phyloP scores from a whole-genome alignment of 495 filamentous ascomycete species.

The Sordaria brevicollis region DNA sequence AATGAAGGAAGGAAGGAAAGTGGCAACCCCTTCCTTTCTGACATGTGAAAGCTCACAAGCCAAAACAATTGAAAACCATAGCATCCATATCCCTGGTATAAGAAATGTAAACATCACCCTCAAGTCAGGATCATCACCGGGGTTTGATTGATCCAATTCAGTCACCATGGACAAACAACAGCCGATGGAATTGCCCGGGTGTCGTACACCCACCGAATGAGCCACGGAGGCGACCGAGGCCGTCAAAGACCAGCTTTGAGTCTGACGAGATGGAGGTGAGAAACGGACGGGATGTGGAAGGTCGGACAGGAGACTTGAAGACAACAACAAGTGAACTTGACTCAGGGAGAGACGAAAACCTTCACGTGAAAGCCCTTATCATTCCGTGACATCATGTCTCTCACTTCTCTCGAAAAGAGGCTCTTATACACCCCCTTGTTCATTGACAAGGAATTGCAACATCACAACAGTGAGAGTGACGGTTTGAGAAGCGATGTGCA shows the following conservation, averaged over 20 bases:
- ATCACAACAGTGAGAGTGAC: no score
- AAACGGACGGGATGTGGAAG: background rate
- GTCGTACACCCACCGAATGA: background rate
- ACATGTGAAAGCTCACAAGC: background rate
- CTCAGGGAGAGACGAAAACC: background rate
- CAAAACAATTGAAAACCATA: background rate
- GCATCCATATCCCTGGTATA: background rate
- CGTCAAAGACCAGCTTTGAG: background rate
- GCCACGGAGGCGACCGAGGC: background rate
- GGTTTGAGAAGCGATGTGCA: no score
- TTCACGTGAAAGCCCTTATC: background rate
- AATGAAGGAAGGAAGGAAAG: background rate
- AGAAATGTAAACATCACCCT: background rate
- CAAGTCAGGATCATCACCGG: background rate
- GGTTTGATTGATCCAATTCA: background rate
- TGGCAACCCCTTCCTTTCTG: background rate
- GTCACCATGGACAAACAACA: background rate
- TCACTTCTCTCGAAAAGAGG: background rate
- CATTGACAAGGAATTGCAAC: no score
- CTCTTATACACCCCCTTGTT: background rate
- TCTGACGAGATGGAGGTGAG: background rate
- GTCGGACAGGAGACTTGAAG: background rate
- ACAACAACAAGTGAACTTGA: background rate
- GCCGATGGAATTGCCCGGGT: background rate
- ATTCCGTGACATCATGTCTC: background rate